A percentile compares a stretch with the other conserved stretches of the same genome.
These are phyloP conservation scores for Vitis labrusca DNA, from an alignment of 164 flowering plant species.

Conservation along the genomic window DNA sequence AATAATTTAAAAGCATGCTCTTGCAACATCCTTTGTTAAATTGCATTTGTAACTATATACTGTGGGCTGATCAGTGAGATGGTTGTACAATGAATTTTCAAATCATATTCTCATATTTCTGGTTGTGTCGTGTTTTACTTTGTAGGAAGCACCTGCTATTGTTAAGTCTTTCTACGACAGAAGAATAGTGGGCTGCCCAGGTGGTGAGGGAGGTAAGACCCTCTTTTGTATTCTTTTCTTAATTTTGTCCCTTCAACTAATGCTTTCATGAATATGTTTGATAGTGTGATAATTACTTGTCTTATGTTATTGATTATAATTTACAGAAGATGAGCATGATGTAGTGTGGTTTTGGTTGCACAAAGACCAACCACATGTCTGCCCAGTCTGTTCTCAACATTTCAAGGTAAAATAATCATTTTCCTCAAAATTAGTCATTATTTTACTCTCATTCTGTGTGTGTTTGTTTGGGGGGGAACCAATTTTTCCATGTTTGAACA, in stretches of 20 bases:
- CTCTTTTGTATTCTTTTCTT: background rate
- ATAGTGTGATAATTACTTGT: too few relatives aligned
- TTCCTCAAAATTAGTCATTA: too few relatives aligned
- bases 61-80: background rate
- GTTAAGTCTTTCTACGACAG: slow-evolving; percentile 35
- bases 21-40: background rate
- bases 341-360: too few relatives aligned
- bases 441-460: too few relatives aligned
- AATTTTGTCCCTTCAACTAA: background rate
- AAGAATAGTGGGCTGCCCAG: slow-evolving; percentile 48
- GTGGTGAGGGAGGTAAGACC: slow-evolving; percentile 41
- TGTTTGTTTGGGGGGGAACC: too few relatives aligned
- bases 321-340: too few relatives aligned
- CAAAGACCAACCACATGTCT: too few relatives aligned
- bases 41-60: background rate
- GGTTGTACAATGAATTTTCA: background rate
- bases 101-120: background rate
- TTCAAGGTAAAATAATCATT: too few relatives aligned
- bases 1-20: background rate
- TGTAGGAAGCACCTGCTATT: slow-evolving; percentile 41
- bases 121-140: background rate
- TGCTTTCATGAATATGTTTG: too few relatives aligned
- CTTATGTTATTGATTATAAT: too few relatives aligned
- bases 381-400: too few relatives aligned
- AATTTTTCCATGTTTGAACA: too few relatives aligned